Conservation (phyloP, 2,329 filamentous ascomycete species). For the Pleurostoma richardsiae region DNA sequence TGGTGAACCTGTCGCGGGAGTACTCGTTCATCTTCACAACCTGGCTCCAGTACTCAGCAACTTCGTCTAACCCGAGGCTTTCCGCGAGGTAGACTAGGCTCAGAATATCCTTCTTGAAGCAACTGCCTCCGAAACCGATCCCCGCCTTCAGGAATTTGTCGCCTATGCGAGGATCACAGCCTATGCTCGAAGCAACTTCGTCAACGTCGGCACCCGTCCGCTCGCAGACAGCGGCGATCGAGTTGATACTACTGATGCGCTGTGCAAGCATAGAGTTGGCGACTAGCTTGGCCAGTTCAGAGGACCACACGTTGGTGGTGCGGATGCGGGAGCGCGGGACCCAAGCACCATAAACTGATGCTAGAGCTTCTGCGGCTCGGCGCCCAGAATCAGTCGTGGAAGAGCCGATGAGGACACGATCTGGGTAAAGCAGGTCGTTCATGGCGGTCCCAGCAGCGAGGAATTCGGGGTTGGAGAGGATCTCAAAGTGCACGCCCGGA, state of each 20-base stretch:
- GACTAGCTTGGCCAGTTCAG: constrained; percentile 73
- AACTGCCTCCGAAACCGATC: constrained; percentile 74
- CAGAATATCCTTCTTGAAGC: constrained; percentile 77
- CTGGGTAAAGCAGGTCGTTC: constrained; percentile 63
- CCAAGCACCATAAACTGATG: constrained; percentile 66
- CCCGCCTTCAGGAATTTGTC: constrained; percentile 68
- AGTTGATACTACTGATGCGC: constrained; percentile 76
- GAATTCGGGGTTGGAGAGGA: constrained; percentile 79
- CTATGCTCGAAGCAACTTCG: constrained; percentile 63
- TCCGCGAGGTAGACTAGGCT: constrained; percentile 71
- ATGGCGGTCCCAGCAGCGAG: constrained; percentile 74
- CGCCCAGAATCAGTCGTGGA: constrained; percentile 54
- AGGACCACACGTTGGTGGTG: constrained; percentile 70
- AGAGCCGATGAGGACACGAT: constrained; percentile 72
- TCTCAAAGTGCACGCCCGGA: constrained; percentile 63
- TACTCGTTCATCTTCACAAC: constrained; percentile 75
- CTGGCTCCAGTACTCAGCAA: constrained; percentile 69
- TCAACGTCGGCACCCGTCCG: constrained; percentile 70
- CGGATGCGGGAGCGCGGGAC: constrained; percentile 63
- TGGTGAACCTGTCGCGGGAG: constrained; percentile 64
- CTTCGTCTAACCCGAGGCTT: constrained; percentile 62
- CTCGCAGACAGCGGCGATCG: constrained; percentile 76
- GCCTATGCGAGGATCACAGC: constrained; percentile 68
- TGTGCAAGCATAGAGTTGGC: constrained; percentile 79
- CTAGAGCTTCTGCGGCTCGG: constrained; percentile 58